Base-by-base conservation (phyloP, 495 filamentous ascomycete genomes). In the Xylaria grammica region DNA sequence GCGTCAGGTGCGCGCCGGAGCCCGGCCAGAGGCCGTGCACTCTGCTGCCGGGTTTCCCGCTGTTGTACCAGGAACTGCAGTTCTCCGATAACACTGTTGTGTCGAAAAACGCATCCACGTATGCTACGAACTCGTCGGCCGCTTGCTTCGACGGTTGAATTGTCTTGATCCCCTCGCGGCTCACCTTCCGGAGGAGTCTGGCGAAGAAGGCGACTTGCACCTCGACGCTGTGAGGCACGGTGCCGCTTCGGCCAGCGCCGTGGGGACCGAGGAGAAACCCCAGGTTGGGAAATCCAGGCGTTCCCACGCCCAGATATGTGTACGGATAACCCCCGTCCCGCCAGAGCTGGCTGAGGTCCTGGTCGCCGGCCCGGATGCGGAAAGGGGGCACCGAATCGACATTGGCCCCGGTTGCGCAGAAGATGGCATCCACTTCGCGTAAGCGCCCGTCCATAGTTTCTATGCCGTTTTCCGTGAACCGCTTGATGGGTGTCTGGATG, bases 401-500 rank as follows among this genome's bases (percentile, higher is more conserved):
- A 68, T 91, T 87, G 27, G 86, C 86, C 10, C 90, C 89, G 0
- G 89, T 92, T 15, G 89, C 84, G 72, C 90, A 92, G 70, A 91
- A 85, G 1, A 88, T 76, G 27, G 82, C 83, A 63, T 90, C 88
- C 0, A 86, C 80, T 19, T 81, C 73, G 24, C 83, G 69, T 42
- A 81, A 74, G 0, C 63, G 63, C 34, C 86, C 86, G 65, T 86
- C 85, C 17, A 71, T 72, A 0, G 86, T 85, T 34, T 83, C 72
- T 62, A 89, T 84, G 5, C 85, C 86, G 1, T 75, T 85, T 30
- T 77, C 76, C 0, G 85, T 89, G 68, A 91, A 85, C 8, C 75
- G 73, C 49, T 80, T 67, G 71, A 91, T 91, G 22, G 72, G 78
- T 0, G 78, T 80, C 49, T 77, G 77, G 68, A 90, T 84, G 63